Conservation (phyloP, 768 basidiomycete genomes). For the Leccinum sublutescens region DNA sequence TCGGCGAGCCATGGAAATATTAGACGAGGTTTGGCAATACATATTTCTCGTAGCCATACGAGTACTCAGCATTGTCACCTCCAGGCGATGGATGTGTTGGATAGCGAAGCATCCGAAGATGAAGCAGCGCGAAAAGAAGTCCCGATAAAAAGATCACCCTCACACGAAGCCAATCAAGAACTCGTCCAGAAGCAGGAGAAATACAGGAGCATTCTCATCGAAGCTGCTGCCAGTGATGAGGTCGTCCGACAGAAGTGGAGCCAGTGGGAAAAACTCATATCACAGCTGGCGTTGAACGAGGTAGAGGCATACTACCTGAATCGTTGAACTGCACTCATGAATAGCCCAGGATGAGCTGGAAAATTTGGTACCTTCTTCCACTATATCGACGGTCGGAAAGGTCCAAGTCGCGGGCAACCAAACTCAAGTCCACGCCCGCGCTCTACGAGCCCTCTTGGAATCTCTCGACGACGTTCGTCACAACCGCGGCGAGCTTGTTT, state of each 20-base stretch:
- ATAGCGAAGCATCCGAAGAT: constrained; percentile 85
- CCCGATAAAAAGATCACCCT: constrained; percentile 54
- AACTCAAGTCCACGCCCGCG: constrained; percentile 65
- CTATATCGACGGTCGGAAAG: constrained; percentile 34
- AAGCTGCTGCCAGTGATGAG: constrained; percentile 75
- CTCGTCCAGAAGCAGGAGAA: constrained; percentile 67
- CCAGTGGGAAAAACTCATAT: constrained; percentile 77
- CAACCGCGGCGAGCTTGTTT: constrained; percentile 58
- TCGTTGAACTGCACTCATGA: constrained; percentile 3
- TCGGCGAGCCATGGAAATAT: constrained; percentile 52
- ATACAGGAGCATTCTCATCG: constrained; percentile 67
- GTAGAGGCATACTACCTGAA: constrained; percentile 26
- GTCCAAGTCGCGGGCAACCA: constrained; percentile 41
- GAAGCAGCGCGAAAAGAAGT: constrained; percentile 60
- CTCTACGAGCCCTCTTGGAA: constrained; percentile 72
- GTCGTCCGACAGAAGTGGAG: constrained; percentile 82
- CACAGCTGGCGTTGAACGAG: constrained; percentile 67
- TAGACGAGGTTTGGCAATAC: constrained; percentile 66
- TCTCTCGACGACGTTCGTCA: constrained; percentile 70
- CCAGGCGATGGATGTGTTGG: constrained; percentile 88
- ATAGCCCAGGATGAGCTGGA: constrained; percentile 59
- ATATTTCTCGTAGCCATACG: not conserved
- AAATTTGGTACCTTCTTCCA: constrained; percentile 65
- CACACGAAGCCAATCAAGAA: constrained; percentile 75
- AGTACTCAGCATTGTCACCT: not conserved